Conservation (phyloP, 2,329 filamentous ascomycete genomes). For the Hymenoscyphus scutula region DNA sequence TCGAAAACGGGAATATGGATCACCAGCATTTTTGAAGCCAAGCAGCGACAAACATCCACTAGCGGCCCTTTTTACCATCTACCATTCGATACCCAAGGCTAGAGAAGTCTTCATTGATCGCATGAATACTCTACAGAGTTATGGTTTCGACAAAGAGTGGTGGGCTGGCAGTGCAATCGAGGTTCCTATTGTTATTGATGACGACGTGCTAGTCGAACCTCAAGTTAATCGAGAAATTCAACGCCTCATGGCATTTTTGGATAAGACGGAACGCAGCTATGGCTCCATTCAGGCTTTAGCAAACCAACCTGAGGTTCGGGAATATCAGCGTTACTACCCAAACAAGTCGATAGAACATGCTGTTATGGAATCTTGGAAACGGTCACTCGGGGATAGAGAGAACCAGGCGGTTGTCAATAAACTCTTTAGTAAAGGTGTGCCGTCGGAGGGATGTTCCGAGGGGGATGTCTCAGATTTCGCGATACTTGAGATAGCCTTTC, state of each 20-base stretch:
- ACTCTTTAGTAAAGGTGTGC: constrained; percentile 32
- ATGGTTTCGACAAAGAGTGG: constrained; percentile 58
- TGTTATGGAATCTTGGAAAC: constrained; percentile 31
- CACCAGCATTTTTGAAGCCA: constrained; percentile 55
- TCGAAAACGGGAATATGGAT: constrained; percentile 42
- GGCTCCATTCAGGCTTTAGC: constrained; percentile 52
- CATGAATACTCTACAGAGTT: constrained; percentile 44
- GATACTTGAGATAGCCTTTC: constrained; percentile 33
- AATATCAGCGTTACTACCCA: constrained; percentile 38
- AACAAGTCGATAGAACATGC: constrained; percentile 20
- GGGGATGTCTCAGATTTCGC: constrained; percentile 29
- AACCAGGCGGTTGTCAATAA: constrained; percentile 22
- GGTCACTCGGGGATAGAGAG: constrained; percentile 15
- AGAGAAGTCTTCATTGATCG: constrained; percentile 53
- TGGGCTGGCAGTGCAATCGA: constrained; percentile 57
- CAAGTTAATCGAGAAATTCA: constrained; percentile 51
- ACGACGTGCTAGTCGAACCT: constrained; percentile 21
- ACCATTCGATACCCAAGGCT: constrained; percentile 57
- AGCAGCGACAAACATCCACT: constrained; percentile 38
- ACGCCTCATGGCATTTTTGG: constrained; percentile 62
- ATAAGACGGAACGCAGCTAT: constrained; percentile 58
- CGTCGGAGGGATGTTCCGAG: constrained; percentile 19
- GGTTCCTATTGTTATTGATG: constrained; percentile 13
- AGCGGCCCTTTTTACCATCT: constrained; percentile 55
- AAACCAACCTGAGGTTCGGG: constrained; percentile 27